Conservation (phyloP, 352 stramenopile genomes). For the Phytophthora idaei region DNA sequence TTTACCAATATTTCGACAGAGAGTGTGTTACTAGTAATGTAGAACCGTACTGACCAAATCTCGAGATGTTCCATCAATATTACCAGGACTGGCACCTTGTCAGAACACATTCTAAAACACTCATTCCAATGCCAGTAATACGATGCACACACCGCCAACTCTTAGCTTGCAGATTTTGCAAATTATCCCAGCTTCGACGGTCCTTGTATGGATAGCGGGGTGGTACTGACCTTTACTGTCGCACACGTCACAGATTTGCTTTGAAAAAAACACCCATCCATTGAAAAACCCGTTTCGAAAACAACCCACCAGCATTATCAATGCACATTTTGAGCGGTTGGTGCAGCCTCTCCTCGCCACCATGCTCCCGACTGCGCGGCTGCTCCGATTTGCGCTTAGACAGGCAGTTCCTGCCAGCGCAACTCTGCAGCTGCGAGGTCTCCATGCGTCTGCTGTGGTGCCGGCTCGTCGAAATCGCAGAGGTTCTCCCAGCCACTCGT, state of each 20-base stretch:
- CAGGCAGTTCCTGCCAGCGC: slow-evolving; percentile 13
- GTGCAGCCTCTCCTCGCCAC: slow-evolving; percentile 9
- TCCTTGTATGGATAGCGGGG: no score
- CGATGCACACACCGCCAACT: no score
- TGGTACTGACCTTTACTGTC: not conserved
- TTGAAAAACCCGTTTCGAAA: not conserved
- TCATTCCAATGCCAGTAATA: no score
- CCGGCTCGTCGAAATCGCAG: slow-evolving; percentile 54
- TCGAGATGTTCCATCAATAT: no score
- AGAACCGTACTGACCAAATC: not conserved
- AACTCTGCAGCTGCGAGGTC: slow-evolving; percentile 27
- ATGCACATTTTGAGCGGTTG: slow-evolving; percentile 30
- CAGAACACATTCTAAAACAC: no score
- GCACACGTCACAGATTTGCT: not conserved
- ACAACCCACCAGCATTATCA: not conserved
- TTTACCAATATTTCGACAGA: no score
- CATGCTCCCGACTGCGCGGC: slow-evolving; percentile 28
- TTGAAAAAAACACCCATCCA: not conserved
- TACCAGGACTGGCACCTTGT: no score
- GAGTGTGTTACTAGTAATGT: no score
- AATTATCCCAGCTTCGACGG: no score
- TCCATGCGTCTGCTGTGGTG: slow-evolving; percentile 48
- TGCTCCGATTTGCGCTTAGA: slow-evolving; percentile 32
- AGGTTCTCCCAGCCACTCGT: slow-evolving; percentile 22
- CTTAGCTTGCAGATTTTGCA: no score